Evolutionary conservation across 495 filamentous ascomycete genomes (phyloP).

Genomic region (Bacidia rubella): DNA sequence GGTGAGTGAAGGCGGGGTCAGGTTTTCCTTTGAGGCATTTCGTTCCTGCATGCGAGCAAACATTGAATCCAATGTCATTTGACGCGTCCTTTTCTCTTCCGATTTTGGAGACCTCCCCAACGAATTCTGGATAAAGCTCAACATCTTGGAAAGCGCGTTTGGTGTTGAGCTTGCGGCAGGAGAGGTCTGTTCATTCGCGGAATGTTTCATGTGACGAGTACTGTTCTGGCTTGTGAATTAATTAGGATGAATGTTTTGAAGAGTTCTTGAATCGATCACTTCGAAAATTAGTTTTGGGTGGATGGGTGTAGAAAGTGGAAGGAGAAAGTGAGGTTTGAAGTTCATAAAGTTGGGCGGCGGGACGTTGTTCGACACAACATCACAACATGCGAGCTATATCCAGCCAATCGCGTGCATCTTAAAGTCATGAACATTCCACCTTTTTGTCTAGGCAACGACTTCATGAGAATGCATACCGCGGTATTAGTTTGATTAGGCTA

Average conservation of each 20-base stretch:
- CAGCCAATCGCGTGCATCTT: not conserved
- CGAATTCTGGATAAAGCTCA: not conserved
- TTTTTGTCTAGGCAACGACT: not conserved
- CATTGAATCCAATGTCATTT: conserved; percentile 13
- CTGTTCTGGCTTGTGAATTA: too few species aligned
- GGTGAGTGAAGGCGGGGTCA: conserved; percentile 21
- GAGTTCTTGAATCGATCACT: not conserved
- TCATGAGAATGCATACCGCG: not conserved
- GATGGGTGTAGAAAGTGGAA: not conserved
- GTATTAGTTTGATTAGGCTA: not conserved
- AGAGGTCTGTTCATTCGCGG: not conserved
- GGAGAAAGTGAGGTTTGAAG: not conserved
- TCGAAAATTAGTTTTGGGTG: not conserved
- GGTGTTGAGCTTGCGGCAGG: not conserved
- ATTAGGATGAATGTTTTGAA: too few species aligned
- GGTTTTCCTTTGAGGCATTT: conserved; percentile 3
- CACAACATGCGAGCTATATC: not conserved
- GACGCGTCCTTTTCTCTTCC: conserved; percentile 13
- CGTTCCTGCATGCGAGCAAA: conserved; percentile 9
- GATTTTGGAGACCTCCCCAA: not conserved
- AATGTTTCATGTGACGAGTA: not conserved
- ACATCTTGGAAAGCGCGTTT: conserved; percentile 7
- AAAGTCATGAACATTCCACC: not conserved
- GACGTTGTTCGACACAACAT: too few species aligned
- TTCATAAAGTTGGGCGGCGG: not conserved